Conservation (phyloP, 2,329 filamentous ascomycete species). For the Chaetomiaceae sp. region DNA sequence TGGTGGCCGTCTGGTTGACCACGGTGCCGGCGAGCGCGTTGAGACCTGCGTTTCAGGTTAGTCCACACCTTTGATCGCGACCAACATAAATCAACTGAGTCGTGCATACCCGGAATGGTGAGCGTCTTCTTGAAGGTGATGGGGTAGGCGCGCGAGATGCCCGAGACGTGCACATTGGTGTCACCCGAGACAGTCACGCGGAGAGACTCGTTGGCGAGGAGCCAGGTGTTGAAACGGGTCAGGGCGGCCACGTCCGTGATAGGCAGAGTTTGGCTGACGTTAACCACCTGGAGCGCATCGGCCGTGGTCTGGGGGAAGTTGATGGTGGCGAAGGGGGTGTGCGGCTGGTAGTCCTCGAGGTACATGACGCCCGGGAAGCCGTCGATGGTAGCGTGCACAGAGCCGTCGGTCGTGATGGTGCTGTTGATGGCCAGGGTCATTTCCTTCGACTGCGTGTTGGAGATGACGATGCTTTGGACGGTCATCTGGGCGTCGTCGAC, state of each 20-base stretch:
- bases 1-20: constrained; percentile 44
- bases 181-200: constrained; percentile 46
- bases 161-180: constrained; percentile 45
- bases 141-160: constrained; percentile 42
- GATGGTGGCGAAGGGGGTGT: constrained; percentile 45
- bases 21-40: constrained; percentile 51
- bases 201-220: constrained; percentile 46
- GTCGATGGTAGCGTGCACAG: constrained; percentile 45
- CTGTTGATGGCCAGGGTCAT: constrained; percentile 51
- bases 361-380: constrained; percentile 49
- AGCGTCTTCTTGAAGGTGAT: constrained; percentile 54
- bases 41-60: constrained; percentile 32
- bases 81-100: background rate
- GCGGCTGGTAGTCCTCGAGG: constrained; percentile 42
- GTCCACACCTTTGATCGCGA: background rate
- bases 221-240: constrained; percentile 48
- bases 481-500: constrained; percentile 47
- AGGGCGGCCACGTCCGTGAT: constrained; percentile 45
- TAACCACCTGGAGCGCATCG: constrained; percentile 44
- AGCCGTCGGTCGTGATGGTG: constrained; percentile 46
- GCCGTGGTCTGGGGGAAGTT: constrained; percentile 47
- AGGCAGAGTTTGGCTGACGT: constrained; percentile 43
- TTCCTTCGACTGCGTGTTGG: constrained; percentile 37
- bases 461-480: constrained; percentile 46
- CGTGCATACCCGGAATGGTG: constrained; percentile 34